Conservation (phyloP, 768 basidiomycete genomes). For the Tricholoma hemisulphureum region DNA sequence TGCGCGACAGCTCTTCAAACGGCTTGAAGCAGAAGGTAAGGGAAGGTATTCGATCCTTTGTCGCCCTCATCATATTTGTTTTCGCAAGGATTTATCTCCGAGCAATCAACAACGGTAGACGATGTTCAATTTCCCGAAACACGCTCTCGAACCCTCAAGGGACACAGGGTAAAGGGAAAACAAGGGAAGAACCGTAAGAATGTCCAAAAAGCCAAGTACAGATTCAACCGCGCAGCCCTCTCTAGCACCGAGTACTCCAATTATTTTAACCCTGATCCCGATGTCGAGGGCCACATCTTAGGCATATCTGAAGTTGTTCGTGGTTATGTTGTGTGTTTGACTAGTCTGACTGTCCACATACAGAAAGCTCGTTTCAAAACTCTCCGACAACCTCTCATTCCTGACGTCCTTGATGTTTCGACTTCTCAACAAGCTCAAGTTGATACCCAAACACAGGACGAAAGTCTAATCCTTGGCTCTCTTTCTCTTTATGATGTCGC, state of each 20-base stretch:
- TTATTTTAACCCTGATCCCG: slow-evolving; percentile 65
- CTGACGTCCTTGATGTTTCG: slow-evolving; percentile 8
- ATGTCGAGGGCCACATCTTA: slow-evolving; percentile 59
- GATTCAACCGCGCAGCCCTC: slow-evolving; percentile 52
- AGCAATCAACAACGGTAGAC: slow-evolving; percentile 46
- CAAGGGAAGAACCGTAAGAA: slow-evolving; percentile 47
- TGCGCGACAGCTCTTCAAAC: slow-evolving; percentile 61
- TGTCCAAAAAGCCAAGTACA: slow-evolving; percentile 54
- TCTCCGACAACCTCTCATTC: slow-evolving; percentile 6
- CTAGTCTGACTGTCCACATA: not conserved
- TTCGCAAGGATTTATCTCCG: slow-evolving; percentile 56
- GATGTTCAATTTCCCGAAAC: slow-evolving; percentile 49
- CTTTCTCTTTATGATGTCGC: slow-evolving; percentile 18
- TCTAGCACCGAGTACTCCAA: slow-evolving; percentile 51
- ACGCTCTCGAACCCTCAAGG: slow-evolving; percentile 38
- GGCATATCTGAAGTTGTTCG: slow-evolving; percentile 59
- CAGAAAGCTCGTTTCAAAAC: slow-evolving; percentile 6
- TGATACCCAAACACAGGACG: slow-evolving; percentile 40
- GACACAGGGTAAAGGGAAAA: slow-evolving; percentile 39
- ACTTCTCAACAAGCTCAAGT: slow-evolving; percentile 9
- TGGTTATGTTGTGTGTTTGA: slow-evolving; percentile 5
- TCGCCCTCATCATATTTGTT: not conserved
- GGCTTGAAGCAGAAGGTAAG: slow-evolving; percentile 70
- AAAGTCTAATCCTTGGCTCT: slow-evolving; percentile 16
- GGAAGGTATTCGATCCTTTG: not conserved